A percentile compares a stretch with the other conserved stretches of the same genome.
phyloP scores from a whole-genome alignment of 108 stramenopile species.

The Cyclotella choctawhatcheeana region DNA sequence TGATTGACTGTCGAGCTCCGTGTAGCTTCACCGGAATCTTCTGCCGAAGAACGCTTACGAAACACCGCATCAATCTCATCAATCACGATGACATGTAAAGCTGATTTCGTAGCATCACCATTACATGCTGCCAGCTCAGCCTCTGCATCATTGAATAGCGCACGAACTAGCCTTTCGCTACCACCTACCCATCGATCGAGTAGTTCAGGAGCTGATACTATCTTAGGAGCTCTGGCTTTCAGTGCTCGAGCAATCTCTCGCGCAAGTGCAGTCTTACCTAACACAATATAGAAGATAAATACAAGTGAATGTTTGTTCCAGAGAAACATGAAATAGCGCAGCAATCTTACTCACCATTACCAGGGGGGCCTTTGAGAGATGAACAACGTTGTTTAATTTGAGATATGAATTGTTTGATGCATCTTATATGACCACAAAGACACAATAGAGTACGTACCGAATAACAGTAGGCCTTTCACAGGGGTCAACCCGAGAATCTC shows the following conservation, averaged over 20 bases:
- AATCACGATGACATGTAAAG: conserved; percentile 96
- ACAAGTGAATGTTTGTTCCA: too few relatives aligned
- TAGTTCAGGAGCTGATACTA: conserved; percentile 94
- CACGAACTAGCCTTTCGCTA: conserved; percentile 87
- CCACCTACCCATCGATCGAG: conserved; percentile 97
- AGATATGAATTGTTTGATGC: too few relatives aligned
- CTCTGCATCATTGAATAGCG: conserved; percentile 95
- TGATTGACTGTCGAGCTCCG: conserved; percentile 82
- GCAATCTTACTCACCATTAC: conserved; percentile 91
- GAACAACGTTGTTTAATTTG: too few relatives aligned
- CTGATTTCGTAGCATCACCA: conserved; percentile 73
- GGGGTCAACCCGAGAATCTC: conserved; percentile 83
- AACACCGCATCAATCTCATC: conserved; percentile 98
- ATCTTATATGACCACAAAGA: neutral
- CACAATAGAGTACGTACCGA: conserved; percentile 20
- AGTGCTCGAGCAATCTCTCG: conserved; percentile 91
- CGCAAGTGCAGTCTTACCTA: conserved; percentile 92
- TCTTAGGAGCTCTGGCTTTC: conserved; percentile 87
- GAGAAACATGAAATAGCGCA: too few relatives aligned
- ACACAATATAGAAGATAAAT: too few relatives aligned
- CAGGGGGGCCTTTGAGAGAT: conserved; percentile 70
- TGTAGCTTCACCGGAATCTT: conserved; percentile 82
- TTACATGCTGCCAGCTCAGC: conserved; percentile 75
- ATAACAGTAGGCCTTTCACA: conserved; percentile 78
- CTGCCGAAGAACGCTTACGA: conserved; percentile 67